A percentile compares a stretch with the other conserved stretches of the same genome.
phyloP scores from a whole-genome alignment of 2,329 filamentous ascomycete species.

The Pestalotiopsis fici region DNA sequence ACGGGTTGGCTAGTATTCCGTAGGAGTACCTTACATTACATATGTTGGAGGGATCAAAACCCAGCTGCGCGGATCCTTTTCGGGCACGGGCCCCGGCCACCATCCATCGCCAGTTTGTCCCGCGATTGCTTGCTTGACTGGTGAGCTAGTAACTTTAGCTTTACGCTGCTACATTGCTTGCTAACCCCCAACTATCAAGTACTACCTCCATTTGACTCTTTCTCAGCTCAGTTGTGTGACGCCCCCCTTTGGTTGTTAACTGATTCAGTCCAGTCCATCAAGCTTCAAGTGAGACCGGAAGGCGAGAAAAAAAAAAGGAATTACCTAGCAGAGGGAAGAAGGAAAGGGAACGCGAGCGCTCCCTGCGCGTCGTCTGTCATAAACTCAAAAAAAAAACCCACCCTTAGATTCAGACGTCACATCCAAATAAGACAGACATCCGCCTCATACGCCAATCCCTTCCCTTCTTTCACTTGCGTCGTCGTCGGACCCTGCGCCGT shows the following conservation, averaged over 20 bases:
- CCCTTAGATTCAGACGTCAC: not conserved
- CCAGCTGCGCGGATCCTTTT: not conserved
- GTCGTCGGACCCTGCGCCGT: not conserved
- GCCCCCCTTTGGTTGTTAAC: not conserved
- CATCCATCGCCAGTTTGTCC: not conserved
- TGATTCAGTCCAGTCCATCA: not conserved
- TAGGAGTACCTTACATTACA: not conserved
- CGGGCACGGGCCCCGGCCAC: not conserved
- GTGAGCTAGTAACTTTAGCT: not conserved
- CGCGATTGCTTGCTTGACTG: not conserved
- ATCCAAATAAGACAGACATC: conserved; percentile 10
- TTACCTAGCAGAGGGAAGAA: not conserved
- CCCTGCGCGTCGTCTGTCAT: not conserved
- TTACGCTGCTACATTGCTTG: not conserved
- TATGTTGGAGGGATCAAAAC: not conserved
- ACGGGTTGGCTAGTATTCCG: too few species aligned
- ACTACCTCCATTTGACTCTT: not conserved
- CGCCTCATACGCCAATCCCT: not conserved
- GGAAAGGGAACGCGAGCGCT: conserved; percentile 1
- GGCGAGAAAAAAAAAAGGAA: not conserved
- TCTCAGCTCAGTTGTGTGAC: not conserved
- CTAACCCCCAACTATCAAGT: not conserved
- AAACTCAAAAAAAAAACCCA: not conserved
- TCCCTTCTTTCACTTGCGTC: not conserved
- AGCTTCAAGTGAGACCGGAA: not conserved